Base-by-base conservation (phyloP, 495 filamentous ascomycete species). In the Podospora sp. region DNA sequence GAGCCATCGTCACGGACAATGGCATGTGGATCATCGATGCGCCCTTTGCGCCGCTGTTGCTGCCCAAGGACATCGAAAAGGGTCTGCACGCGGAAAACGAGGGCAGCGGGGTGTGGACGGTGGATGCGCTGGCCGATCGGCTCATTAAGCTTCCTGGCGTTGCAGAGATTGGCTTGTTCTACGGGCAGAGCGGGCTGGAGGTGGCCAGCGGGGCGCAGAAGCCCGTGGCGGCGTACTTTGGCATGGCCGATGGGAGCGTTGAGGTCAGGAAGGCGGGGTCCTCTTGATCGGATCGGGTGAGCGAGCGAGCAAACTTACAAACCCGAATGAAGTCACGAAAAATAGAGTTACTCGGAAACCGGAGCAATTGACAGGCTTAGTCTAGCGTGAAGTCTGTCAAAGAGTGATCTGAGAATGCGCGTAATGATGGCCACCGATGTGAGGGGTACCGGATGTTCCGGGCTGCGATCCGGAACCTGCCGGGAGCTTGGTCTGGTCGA, bases 1-100 rank as follows among this genome's bases (percentile, higher is more conserved):
- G 91, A 16, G 91, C 92, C 3, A 82, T 93, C 26, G 91, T 96
- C 72, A 98, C 96, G 14, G 95, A 99, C 78, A 96, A 99, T 76
- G 89, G 87, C 68, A 91, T 96, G 83, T 94, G 91, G 84, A 90
- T 99, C 66, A 87, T 99, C 69, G 95, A 98, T 73, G 95, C 94
- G 12, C 90, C 91, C 0, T 97, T 99, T 81, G 79, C 82, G 40
- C 83, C 89, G 11, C 81, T 97, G 27, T 79, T 91, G 25, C 86
- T 89, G 33, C 74, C 85, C 36, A 76, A 78, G 20, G 92, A 94
- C 71, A 59, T 53, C 22, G 72, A 74, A 35, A 69, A 59, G 35
- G 72, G 68, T 25, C 70, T 65, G 60, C 16, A 61, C 29, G 70
- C 73, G 21, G 87, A 86, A 14, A 80, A 76, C 56, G 84, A 84